Conservation (phyloP, 176 grass and related monocot genomes). For the Hsuehochloa calcarea region DNA sequence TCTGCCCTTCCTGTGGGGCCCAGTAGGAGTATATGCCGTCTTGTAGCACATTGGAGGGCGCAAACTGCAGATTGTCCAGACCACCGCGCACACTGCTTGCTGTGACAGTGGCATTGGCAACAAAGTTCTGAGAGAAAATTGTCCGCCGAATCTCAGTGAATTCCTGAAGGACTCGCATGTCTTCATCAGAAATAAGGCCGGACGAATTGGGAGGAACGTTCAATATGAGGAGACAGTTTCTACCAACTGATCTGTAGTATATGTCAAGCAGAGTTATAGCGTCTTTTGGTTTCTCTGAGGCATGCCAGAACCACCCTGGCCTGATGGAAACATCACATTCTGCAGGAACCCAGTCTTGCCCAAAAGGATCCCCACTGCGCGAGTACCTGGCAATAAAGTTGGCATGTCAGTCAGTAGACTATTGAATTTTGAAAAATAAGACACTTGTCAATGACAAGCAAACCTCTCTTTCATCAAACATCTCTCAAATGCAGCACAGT, state of each 20-base stretch:
- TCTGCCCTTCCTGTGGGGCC: constrained; percentile 61
- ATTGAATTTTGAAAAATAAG: neutral
- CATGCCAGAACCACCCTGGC: constrained; percentile 94
- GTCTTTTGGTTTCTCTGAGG: constrained; percentile 70
- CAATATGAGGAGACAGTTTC: constrained; percentile 90
- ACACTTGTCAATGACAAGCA: neutral
- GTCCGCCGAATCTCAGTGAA: constrained; percentile 57
- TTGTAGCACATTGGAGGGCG: constrained; percentile 58
- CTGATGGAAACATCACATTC: constrained; percentile 97
- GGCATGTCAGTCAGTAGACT: neutral
- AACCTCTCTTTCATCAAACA: constrained; percentile 1
- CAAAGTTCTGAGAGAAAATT: constrained; percentile 82
- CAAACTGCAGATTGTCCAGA: constrained; percentile 47
- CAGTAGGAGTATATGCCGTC: constrained; percentile 71
- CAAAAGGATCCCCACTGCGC: constrained; percentile 58
- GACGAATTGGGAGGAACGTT: constrained; percentile 93
- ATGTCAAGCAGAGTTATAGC: constrained; percentile 67
- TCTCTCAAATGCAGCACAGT: neutral
- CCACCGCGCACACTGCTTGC: constrained; percentile 73
- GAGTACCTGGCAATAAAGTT: constrained; percentile 56
- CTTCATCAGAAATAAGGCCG: constrained; percentile 74
- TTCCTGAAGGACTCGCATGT: constrained; percentile 66
- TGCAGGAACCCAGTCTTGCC: constrained; percentile 84
- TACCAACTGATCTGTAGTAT: constrained; percentile 94
- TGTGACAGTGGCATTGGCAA: constrained; percentile 55